Percentiles rank a stretch among this genome's conserved stretches.
phyloP scores from a whole-genome alignment of 768 basidiomycete species.

The Mycena kentingensis region DNA sequence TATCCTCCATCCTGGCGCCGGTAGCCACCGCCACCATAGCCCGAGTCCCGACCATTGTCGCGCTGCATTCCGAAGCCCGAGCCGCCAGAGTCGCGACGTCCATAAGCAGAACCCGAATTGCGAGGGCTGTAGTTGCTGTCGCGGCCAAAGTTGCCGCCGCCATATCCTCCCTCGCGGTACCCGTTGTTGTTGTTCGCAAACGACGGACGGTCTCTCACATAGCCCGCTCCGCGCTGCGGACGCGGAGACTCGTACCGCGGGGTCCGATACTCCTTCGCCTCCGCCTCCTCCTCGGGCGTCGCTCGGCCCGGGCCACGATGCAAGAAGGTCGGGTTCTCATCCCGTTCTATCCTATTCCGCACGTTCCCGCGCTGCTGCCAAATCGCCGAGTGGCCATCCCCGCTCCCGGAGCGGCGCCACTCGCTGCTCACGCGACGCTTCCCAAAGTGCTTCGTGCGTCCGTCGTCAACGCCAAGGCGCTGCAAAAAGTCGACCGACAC shows the following conservation, averaged over 20 bases:
- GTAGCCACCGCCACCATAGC: not conserved
- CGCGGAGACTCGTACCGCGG: slow-evolving; percentile 7
- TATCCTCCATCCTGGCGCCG: not conserved
- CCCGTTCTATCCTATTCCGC: not conserved
- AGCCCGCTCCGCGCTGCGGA: not conserved
- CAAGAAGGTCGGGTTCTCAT: not conserved
- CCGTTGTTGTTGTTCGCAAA: not conserved
- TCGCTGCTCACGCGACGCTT: not conserved
- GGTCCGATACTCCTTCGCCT: slow-evolving; percentile 10
- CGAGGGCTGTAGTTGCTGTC: too few species aligned
- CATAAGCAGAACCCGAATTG: too few species aligned
- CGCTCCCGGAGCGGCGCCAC: not conserved
- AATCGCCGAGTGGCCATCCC: slow-evolving; percentile 6
- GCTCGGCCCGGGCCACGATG: not conserved
- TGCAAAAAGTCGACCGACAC: slow-evolving; percentile 51
- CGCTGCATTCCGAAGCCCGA: too few species aligned
- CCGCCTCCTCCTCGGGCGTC: not conserved
- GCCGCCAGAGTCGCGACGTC: too few species aligned
- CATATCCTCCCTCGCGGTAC: slow-evolving; percentile 1
- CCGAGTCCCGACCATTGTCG: too few species aligned
- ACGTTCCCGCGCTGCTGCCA: slow-evolving; percentile 8
- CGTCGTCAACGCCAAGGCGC: slow-evolving; percentile 37
- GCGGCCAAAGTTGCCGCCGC: not conserved
- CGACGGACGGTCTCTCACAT: not conserved
- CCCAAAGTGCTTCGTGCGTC: slow-evolving; percentile 22